Percentiles rank a stretch among this genome's conserved stretches.
These are phyloP conservation scores for Annulohypoxylon moriforme DNA, from an alignment of 495 filamentous ascomycete genomes.

Conservation along the genomic window DNA sequence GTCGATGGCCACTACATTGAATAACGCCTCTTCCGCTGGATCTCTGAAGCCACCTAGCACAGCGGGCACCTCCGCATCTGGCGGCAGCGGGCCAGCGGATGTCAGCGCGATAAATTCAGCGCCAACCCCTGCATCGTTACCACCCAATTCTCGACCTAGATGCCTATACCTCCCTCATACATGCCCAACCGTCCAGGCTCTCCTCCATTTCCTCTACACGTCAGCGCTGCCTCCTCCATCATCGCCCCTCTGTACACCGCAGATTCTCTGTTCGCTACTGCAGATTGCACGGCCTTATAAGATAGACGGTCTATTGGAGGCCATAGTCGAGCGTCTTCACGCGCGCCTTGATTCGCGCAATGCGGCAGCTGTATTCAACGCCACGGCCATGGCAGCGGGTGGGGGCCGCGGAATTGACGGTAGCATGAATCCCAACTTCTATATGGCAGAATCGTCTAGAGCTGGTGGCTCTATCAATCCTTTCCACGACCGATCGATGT, in stretches of 20 bases:
- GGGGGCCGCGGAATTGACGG: constrained; percentile 79
- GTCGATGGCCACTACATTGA: constrained; percentile 69
- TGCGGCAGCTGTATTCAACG: constrained; percentile 97
- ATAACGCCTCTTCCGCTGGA: constrained; percentile 58
- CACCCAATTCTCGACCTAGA: constrained; percentile 79
- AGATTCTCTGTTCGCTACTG: constrained; percentile 93
- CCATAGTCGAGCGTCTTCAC: constrained; percentile 90
- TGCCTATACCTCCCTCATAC: constrained; percentile 95
- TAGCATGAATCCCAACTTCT: constrained; percentile 61
- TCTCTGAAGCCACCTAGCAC: constrained; percentile 55
- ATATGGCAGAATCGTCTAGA: constrained; percentile 43
- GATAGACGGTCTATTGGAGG: constrained; percentile 90
- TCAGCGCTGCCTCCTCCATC: constrained; percentile 80
- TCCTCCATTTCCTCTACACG: constrained; percentile 94
- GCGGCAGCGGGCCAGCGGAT: constrained; percentile 49
- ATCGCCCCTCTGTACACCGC: constrained; percentile 87
- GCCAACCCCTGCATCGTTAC: constrained; percentile 63
- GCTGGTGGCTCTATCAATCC: constrained; percentile 29
- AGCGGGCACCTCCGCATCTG: constrained; percentile 50
- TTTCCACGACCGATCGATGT: constrained; percentile 36
- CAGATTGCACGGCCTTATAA: constrained; percentile 94
- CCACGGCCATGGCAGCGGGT: constrained; percentile 96
- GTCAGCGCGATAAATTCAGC: constrained; percentile 58
- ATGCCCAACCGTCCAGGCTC: constrained; percentile 82
- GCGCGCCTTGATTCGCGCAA: constrained; percentile 90